Evolutionary conservation across 73 alveolate genomes (phyloP).

Genomic region (Paramecium primaurelia): DNA sequence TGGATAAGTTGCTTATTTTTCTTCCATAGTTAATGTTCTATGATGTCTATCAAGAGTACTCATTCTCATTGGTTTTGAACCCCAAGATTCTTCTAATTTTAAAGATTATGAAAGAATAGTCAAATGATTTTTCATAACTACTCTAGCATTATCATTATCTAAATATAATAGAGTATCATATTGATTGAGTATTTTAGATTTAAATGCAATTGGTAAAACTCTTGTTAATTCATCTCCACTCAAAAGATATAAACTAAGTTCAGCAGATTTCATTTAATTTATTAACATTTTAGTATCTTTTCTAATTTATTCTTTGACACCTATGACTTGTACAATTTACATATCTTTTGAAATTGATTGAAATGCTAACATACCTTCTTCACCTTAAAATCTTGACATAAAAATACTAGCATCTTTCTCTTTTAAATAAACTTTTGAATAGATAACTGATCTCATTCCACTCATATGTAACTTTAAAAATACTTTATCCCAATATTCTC

Average conservation of each 20-base stretch:
- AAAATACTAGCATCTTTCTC: background rate
- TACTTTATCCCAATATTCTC: conserved; percentile 50
- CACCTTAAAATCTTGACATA: background rate
- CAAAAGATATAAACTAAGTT: background rate
- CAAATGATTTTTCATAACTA: background rate
- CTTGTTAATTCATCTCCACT: conserved; percentile 54
- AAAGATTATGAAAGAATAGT: background rate
- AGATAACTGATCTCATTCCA: conserved; percentile 29
- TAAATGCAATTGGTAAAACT: conserved; percentile 53
- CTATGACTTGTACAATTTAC: conserved; percentile 12
- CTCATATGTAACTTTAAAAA: background rate
- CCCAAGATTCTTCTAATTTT: background rate
- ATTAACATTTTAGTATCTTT: background rate
- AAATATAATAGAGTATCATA: background rate
- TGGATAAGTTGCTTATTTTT: background rate
- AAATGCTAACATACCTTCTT: background rate
- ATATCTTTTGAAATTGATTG: background rate
- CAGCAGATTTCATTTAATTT: conserved; percentile 18
- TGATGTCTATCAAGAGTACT: background rate
- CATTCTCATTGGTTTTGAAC: conserved; percentile 1
- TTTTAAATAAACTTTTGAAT: background rate
- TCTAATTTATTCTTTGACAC: conserved; percentile 48
- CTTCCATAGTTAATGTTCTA: background rate
- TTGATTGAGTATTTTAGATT: background rate
- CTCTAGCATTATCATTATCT: background rate